Evolutionary conservation across 305 asterid species (phyloP), one percentile per base, ranked within the genome.

Genomic region (Striga hermonthica): DNA sequence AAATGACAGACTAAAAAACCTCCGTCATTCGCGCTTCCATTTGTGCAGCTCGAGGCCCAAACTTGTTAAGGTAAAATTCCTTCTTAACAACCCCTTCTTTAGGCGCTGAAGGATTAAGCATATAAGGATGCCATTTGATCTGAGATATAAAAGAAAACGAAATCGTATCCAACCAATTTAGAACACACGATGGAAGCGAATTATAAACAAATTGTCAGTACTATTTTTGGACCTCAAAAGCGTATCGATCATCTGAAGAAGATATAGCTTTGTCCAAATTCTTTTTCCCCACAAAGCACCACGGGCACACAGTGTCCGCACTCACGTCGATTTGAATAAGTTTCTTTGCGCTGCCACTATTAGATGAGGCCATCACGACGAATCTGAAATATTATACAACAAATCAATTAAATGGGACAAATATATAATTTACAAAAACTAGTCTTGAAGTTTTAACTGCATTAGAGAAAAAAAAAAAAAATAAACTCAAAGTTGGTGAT

Each of bases 281-380:
- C 80, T 65, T 84, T 69, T 92, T 89, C 41, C 98, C 98, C 67
- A 92, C 93, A 75, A 78, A 92, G 72, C 98, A 92, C 98, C 98
- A 92, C 6, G 97, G 95, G 65, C 98, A 92, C 34, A 92, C 96
- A 2, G 84, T 87, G 74, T 92, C 98, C 7, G 87, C 71, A 13
- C 81, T 83, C 22, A 87, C 69, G 71, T 91, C 98, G 59, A 91
- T 81, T 57, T 61, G 79, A 50, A 91, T 72, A 37, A 83, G 80
- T 75, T 84, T 92, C 80, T 84, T 91, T 0, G 61, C 83, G 6
- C 68, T 73, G 79, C 72, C 78, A 75, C 65, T 73, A 58, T 84
- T 80, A 75, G 78, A 78, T 45, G 89, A 77, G 63, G 84, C 82
- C 86, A 83, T 77, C 53, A 41, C 61, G 69, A 76, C 76, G 44